These are phyloP conservation scores for Neckera pumila DNA, from an alignment of 225 moss, liverwort and hornwort species.

Conservation along the genomic window DNA sequence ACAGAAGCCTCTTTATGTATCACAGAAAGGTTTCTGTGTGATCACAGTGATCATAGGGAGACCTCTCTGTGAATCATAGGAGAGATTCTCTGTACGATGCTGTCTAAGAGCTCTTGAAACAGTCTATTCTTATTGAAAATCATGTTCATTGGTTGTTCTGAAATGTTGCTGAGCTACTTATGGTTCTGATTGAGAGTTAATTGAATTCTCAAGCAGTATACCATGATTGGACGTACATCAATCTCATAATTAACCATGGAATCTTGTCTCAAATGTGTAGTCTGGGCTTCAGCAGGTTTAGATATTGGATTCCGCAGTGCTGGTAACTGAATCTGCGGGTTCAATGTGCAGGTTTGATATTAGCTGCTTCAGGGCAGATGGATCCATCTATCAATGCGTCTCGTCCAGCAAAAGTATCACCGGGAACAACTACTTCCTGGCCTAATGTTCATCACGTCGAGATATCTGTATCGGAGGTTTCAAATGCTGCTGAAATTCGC, in stretches of 20 bases:
- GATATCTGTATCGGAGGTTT: background rate
- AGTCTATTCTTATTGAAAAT: background rate
- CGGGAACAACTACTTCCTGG: background rate
- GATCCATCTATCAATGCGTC: slow-evolving; percentile 33
- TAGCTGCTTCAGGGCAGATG: slow-evolving; percentile 75
- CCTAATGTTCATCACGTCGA: background rate
- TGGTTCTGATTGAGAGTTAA: background rate
- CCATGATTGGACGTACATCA: background rate
- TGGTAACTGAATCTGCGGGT: background rate
- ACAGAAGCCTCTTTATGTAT: background rate
- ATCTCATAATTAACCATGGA: background rate
- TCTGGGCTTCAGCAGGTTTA: background rate
- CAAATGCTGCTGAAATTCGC: background rate
- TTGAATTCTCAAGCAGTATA: background rate
- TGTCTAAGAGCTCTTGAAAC: background rate
- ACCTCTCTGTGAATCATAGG: background rate
- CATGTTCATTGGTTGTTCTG: background rate
- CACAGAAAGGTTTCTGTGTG: background rate
- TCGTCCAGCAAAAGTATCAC: background rate
- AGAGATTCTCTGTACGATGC: background rate
- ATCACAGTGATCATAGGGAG: background rate
- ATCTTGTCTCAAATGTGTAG: background rate
- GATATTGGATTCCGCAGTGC: background rate
- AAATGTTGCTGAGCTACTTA: background rate
- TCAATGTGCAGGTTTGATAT: slow-evolving; percentile 49